Conservation (phyloP, 345 rosid genomes). For the Raphanus sativus region DNA sequence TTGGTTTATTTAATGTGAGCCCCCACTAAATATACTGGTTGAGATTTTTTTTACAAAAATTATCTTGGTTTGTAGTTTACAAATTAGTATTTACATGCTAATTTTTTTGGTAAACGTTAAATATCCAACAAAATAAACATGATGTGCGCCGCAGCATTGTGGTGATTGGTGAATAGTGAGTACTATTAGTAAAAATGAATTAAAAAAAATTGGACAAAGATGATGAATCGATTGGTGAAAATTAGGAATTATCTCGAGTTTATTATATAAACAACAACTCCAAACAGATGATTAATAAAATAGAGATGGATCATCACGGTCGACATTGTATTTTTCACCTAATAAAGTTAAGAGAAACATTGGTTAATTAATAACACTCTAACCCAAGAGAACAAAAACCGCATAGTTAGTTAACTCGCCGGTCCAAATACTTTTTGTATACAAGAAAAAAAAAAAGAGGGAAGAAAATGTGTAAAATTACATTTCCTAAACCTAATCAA, state of each 20-base stretch:
- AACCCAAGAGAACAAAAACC: slow-evolving; percentile 20
- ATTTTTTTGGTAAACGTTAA: background rate
- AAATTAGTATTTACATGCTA: background rate
- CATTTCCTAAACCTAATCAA: slow-evolving; percentile 25
- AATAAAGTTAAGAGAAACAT: slow-evolving; percentile 21
- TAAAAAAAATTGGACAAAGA: background rate
- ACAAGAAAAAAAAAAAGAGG: slow-evolving; percentile 3
- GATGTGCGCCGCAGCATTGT: background rate
- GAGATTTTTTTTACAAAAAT: background rate
- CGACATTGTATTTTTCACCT: too few relatives aligned
- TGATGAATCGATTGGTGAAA: background rate
- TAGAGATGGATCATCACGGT: too few relatives aligned
- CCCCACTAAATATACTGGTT: background rate
- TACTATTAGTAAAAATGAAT: background rate
- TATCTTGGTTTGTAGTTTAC: background rate
- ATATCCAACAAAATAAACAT: background rate
- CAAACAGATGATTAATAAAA: background rate
- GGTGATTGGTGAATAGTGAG: background rate
- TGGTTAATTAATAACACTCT: slow-evolving; percentile 2
- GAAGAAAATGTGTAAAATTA: slow-evolving; percentile 22
- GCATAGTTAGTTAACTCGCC: slow-evolving; percentile 18
- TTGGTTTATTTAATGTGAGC: slow-evolving; percentile 3
- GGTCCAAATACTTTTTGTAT: slow-evolving; percentile 6
- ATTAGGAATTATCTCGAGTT: background rate
- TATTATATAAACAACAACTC: background rate